Percentiles rank a stretch among this genome's conserved stretches.
phyloP scores from a whole-genome alignment of 2,329 filamentous ascomycete genomes.

The Penicillium expansum region DNA sequence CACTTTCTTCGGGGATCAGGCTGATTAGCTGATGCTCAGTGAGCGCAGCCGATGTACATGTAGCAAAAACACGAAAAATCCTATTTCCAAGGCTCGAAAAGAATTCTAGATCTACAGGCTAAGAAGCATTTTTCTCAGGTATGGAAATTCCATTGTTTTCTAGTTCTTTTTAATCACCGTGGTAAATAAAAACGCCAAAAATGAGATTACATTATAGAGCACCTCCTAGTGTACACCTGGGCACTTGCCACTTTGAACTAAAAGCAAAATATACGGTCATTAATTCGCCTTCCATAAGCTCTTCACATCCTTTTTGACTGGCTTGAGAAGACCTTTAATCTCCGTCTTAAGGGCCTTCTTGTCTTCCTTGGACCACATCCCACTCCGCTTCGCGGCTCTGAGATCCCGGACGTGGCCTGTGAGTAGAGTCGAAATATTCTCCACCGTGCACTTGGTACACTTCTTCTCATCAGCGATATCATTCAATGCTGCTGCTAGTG shows the following conservation, averaged over 20 bases:
- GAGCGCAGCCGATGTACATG: too few species aligned
- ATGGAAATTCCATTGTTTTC: neutral
- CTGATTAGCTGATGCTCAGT: too few species aligned
- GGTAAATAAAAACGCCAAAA: neutral
- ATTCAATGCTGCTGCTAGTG: slow-evolving; percentile 2
- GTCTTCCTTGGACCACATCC: slow-evolving; percentile 12
- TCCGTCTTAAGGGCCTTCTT: slow-evolving; percentile 8
- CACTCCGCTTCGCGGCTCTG: slow-evolving; percentile 7
- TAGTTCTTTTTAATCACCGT: neutral
- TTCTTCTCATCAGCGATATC: slow-evolving; percentile 6
- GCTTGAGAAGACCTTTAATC: slow-evolving; percentile 7
- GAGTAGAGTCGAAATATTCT: slow-evolving; percentile 3
- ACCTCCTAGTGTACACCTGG: neutral
- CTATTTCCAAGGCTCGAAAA: too few species aligned
- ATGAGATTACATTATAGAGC: neutral
- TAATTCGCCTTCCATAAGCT: slow-evolving; percentile 8
- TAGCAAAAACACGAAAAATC: too few species aligned
- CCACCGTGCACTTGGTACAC: slow-evolving; percentile 12
- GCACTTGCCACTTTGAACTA: neutral
- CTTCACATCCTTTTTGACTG: slow-evolving; percentile 11
- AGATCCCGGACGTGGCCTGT: slow-evolving; percentile 2
- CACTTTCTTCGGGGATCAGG: too few species aligned
- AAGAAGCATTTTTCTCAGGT: neutral
- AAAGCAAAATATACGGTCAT: neutral
- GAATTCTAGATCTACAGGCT: neutral